Percentiles rank a stretch among this genome's conserved stretches.
Conservation (phyloP, 140 eudicot genomes). For the Stevia rebaudiana region DNA sequence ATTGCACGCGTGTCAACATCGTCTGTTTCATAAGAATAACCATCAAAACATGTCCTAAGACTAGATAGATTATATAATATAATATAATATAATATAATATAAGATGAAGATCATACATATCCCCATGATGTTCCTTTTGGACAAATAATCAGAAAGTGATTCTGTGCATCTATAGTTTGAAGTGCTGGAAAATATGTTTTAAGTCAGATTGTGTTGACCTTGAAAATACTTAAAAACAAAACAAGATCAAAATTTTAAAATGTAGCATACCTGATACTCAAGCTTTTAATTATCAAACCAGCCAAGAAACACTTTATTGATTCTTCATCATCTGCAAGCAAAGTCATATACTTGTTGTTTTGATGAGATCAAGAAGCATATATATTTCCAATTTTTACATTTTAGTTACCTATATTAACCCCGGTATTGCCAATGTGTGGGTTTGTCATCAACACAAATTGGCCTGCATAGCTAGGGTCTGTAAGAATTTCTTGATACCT, state of each 20-base stretch:
- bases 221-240: not conserved
- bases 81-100: slow-evolving; percentile 1
- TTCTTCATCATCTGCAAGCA: slow-evolving; percentile 86
- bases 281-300: slow-evolving; percentile 84
- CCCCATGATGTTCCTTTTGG: slow-evolving; percentile 93
- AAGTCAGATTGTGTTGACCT: not conserved
- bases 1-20: slow-evolving; percentile 98
- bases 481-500: slow-evolving; percentile 98
- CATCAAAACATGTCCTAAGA: not conserved
- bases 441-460: slow-evolving; percentile 89
- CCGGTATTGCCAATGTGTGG: slow-evolving; percentile 99
- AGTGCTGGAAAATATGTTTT: slow-evolving; percentile 39
- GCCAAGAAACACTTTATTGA: slow-evolving; percentile 78
- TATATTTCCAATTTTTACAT: not conserved
- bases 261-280: slow-evolving; percentile 69
- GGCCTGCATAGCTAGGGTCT: slow-evolving; percentile 99
- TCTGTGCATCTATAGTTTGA: slow-evolving; percentile 85
- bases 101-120: slow-evolving; percentile 54
- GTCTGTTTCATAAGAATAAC: slow-evolving; percentile 40
- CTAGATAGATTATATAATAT: not conserved
- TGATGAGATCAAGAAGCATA: not conserved
- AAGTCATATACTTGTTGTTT: not conserved
- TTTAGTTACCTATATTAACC: slow-evolving; percentile 71
- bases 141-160: slow-evolving; percentile 79
- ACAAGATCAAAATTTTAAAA: not conserved